These are phyloP conservation scores for Suillus ampliporus DNA, from an alignment of 768 basidiomycete genomes.

Conservation along the genomic window DNA sequence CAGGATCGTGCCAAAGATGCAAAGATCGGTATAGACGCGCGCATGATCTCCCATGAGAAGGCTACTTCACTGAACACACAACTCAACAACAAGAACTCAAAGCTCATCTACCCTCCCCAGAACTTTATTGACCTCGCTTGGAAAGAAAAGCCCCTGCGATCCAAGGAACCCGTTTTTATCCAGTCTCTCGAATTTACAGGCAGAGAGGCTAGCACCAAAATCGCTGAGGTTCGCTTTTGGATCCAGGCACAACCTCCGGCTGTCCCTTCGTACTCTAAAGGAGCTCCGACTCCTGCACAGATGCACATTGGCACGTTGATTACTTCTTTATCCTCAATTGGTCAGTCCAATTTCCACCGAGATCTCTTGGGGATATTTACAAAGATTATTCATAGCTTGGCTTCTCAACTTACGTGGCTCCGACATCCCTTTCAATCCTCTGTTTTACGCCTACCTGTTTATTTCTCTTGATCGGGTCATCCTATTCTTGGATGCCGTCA, in stretches of 20 bases:
- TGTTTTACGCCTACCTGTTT: slow-evolving; percentile 89
- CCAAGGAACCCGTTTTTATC: slow-evolving; percentile 65
- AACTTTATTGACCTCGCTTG: slow-evolving; percentile 86
- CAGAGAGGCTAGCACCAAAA: slow-evolving; percentile 69
- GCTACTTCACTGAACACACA: slow-evolving; percentile 64
- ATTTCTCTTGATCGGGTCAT: slow-evolving; percentile 64
- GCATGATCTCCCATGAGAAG: slow-evolving; percentile 79
- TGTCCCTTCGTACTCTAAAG: slow-evolving; percentile 65
- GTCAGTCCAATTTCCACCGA: slow-evolving; percentile 43
- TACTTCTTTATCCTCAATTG: slow-evolving; percentile 72
- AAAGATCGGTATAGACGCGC: slow-evolving; percentile 83
- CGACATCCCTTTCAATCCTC: slow-evolving; percentile 91
- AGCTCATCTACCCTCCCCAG: slow-evolving; percentile 79
- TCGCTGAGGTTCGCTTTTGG: slow-evolving; percentile 74
- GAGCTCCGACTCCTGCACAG: slow-evolving; percentile 62
- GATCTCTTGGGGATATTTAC: neutral
- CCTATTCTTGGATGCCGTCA: slow-evolving; percentile 78
- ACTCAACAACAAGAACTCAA: slow-evolving; percentile 58
- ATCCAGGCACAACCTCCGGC: slow-evolving; percentile 64
- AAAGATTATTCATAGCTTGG: slow-evolving; percentile 60
- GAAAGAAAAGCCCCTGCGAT: slow-evolving; percentile 76
- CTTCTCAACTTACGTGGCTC: slow-evolving; percentile 86
- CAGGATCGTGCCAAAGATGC: slow-evolving; percentile 47
- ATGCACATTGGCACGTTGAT: slow-evolving; percentile 72
- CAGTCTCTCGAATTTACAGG: slow-evolving; percentile 77